These are phyloP conservation scores for Claviceps spartinae DNA, from an alignment of 2,329 filamentous ascomycete genomes.

Conservation along the genomic window DNA sequence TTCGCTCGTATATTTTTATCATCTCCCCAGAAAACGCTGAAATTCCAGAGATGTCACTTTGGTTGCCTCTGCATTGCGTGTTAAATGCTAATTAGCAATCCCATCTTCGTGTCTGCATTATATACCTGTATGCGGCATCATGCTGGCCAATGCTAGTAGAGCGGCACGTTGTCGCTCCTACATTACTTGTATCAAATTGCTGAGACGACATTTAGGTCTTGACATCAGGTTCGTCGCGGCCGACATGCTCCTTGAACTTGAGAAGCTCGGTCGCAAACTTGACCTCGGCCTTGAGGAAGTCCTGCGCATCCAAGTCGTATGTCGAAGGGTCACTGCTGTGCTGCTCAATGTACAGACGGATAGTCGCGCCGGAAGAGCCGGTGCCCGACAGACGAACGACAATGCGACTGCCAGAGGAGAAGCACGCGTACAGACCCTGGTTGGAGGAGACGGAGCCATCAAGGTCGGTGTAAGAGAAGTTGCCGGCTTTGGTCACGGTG, in stretches of 20 bases:
- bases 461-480: conserved; percentile 98
- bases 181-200: too few relatives aligned
- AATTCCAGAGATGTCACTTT: too few relatives aligned
- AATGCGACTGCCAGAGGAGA: conserved; percentile 87
- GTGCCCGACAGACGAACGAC: conserved; percentile 92
- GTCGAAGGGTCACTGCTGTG: conserved; percentile 71
- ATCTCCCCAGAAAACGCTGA: too few relatives aligned
- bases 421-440: conserved; percentile 90
- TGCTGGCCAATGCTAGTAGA: neutral
- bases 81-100: too few relatives aligned
- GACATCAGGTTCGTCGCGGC: conserved; percentile 86
- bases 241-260: conserved; percentile 88
- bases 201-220: conserved; percentile 53
- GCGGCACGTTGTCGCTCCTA: too few relatives aligned
- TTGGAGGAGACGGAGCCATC: conserved; percentile 91
- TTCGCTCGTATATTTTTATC: too few relatives aligned
- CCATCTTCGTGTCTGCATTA: too few relatives aligned
- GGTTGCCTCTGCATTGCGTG: too few relatives aligned
- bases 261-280: conserved; percentile 71
- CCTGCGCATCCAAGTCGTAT: conserved; percentile 74
- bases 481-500: conserved; percentile 78
- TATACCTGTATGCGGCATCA: too few relatives aligned
- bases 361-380: conserved; percentile 88
- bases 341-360: conserved; percentile 94
- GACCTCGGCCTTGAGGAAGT: conserved; percentile 85